Evolutionary conservation across 306 rosid species (phyloP).

Genomic region (Biancaea sappan): DNA sequence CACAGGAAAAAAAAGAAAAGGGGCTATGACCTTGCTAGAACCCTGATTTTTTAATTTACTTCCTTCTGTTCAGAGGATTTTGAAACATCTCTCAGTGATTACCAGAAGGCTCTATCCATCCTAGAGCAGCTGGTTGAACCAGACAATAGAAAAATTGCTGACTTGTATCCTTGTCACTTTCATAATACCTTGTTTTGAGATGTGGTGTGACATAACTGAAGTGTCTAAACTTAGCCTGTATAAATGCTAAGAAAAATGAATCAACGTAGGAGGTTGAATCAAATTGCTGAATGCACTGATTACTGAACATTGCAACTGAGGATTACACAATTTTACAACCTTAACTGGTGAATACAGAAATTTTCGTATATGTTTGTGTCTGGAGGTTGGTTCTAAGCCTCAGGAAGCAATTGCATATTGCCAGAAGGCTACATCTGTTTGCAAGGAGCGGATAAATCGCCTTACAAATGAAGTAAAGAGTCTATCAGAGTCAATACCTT

Average conservation of each 20-base stretch:
- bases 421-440: slow-evolving; percentile 78
- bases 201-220: slow-evolving; percentile 12
- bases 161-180: slow-evolving; percentile 76
- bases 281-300: slow-evolving; percentile 25
- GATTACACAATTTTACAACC: slow-evolving; percentile 32
- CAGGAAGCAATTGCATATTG: slow-evolving; percentile 78
- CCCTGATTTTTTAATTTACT: slow-evolving; percentile 30
- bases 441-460: slow-evolving; percentile 67
- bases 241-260: slow-evolving; percentile 14
- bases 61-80: slow-evolving; percentile 77
- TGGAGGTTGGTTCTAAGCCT: slow-evolving; percentile 79
- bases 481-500: slow-evolving; percentile 45
- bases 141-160: slow-evolving; percentile 82
- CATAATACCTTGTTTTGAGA: slow-evolving; percentile 7
- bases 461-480: slow-evolving; percentile 67
- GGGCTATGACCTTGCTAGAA: slow-evolving; percentile 17
- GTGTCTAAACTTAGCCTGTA: slow-evolving; percentile 11
- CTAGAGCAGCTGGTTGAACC: slow-evolving; percentile 85
- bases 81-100: slow-evolving; percentile 87
- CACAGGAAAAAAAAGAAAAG: too few species aligned
- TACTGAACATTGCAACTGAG: slow-evolving; percentile 9
- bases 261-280: neutral
- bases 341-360: slow-evolving; percentile 68
- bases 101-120: slow-evolving; percentile 78
- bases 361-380: slow-evolving; percentile 87